Evolutionary conservation across 768 basidiomycete genomes (phyloP).

Genomic region (Amylocystis lapponica): DNA sequence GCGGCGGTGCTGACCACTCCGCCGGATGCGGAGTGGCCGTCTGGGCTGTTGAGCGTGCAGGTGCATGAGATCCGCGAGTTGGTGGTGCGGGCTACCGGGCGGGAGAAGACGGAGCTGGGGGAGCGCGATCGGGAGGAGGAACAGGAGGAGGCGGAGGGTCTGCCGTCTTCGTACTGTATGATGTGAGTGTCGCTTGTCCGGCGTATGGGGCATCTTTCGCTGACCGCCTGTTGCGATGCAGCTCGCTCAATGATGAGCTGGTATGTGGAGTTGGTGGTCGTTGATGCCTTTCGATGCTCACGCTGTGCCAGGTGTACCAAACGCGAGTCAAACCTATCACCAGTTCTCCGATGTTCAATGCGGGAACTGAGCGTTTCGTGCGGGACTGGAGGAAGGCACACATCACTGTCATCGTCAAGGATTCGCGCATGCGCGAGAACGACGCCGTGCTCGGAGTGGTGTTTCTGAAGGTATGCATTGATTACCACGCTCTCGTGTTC

Average conservation of each 20-base stretch:
- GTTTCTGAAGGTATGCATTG: conserved; percentile 38
- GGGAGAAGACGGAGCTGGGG: conserved; percentile 21
- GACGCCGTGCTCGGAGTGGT: conserved; percentile 72
- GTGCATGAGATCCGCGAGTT: conserved; percentile 64
- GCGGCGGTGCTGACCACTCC: conserved; percentile 34
- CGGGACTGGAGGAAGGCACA: conserved; percentile 55
- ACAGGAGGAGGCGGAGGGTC: conserved; percentile 48
- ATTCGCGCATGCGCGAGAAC: conserved; percentile 49
- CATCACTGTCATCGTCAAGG: conserved; percentile 61
- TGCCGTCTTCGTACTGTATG: conserved; percentile 64
- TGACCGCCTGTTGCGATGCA: conserved; percentile 23
- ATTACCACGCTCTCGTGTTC: neutral
- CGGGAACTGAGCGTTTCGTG: conserved; percentile 66
- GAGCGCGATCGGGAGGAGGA: conserved; percentile 44
- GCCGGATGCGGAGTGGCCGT: conserved; percentile 57
- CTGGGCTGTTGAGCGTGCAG: conserved; percentile 59
- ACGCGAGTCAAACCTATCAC: conserved; percentile 31
- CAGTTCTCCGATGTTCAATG: conserved; percentile 38
- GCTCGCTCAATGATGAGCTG: conserved; percentile 45
- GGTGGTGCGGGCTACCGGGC: conserved; percentile 44
- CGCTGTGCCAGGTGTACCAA: conserved; percentile 16
- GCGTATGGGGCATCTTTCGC: too few species aligned
- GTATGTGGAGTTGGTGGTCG: conserved; percentile 12
- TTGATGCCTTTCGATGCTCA: neutral
- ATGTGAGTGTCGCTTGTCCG: conserved; percentile 19